Base-by-base conservation (phyloP, 2,329 filamentous ascomycete genomes). In the Fusarium bactridioides region DNA sequence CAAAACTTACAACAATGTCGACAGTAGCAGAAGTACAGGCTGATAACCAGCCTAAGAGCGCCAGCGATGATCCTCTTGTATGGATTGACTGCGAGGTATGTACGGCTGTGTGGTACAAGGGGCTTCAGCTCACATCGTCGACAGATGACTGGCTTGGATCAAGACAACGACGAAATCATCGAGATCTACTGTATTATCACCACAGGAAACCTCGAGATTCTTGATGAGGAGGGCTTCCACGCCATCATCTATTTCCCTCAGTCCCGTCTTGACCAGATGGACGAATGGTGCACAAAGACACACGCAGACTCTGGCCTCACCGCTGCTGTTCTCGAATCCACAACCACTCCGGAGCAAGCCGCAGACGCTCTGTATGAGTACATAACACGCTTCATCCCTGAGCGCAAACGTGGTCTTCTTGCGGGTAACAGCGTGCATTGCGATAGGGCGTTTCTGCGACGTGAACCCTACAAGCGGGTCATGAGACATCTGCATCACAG, bases 381-480 rank as follows among this genome's bases (percentile, higher is more conserved):
- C 82, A 91, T 99, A 76, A 87, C 91, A 76, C 86, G 85, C 69
- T 87, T 91, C 78, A 88, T 96, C 10, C 93, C 94, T 0, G 84
- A 91, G 67, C 84, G 86, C 13, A 86, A 90, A 53, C 88, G 83
- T 38, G 95, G 90, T 2, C 82, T 98, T 64, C 86, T 99, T 44
- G 95, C 96, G 1, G 96, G 96, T 5, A 99, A 97, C 83, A 96
- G 92, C 64, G 93, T 99, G 31, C 95, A 99, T 79, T 94, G 93
- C 7, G 96, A 99, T 82, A 90, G 90, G 76, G 89, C 90, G 4
- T 99, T 99, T 79, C 85, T 99, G 67, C 86, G 89, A 10, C 88
- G 89, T 70, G 86, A 86, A 63, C 94, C 95, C 0, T 99, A 95
- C 82, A 88, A 86, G 43, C 84, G 86, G 66, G 90, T 97, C 4